Evolutionary conservation across 495 filamentous ascomycete species (phyloP).

Genomic region (Penicillium robsamsonii): DNA sequence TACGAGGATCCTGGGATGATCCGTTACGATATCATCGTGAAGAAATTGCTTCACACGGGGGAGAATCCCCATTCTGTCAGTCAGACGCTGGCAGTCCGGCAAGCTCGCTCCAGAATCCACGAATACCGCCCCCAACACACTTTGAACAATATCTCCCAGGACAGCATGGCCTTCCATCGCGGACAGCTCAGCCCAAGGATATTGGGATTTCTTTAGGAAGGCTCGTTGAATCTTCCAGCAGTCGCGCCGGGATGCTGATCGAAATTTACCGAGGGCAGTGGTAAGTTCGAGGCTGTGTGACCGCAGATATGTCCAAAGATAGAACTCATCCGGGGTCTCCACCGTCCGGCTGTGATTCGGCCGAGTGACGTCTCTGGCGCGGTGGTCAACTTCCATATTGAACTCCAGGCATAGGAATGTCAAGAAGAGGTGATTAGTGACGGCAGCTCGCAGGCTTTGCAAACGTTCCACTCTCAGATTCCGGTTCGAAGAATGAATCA

Average conservation of each 20-base stretch:
- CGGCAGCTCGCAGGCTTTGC: slow-evolving; percentile 5
- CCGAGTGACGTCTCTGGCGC: not conserved
- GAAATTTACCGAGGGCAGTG: not conserved
- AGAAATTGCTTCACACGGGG: not conserved
- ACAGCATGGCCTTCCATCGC: not conserved
- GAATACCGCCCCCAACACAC: not conserved
- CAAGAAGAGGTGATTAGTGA: slow-evolving; percentile 7
- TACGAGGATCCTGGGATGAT: not conserved
- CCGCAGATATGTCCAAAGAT: not conserved
- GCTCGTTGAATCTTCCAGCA: not conserved
- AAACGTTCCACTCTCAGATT: not conserved
- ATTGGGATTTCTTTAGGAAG: not conserved
- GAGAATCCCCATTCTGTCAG: not conserved
- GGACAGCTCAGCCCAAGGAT: not conserved
- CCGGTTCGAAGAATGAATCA: not conserved
- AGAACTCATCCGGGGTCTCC: not conserved
- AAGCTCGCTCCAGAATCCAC: not conserved
- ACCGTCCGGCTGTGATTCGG: not conserved
- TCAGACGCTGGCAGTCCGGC: not conserved
- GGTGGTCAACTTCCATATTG: not conserved
- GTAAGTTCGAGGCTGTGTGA: not conserved
- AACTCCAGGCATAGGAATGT: not conserved
- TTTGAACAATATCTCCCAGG: not conserved
- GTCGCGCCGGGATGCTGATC: not conserved
- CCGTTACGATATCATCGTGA: not conserved